Evolutionary conservation across 805 yeast genomes (phyloP).

Genomic region (Pichia exigua): DNA sequence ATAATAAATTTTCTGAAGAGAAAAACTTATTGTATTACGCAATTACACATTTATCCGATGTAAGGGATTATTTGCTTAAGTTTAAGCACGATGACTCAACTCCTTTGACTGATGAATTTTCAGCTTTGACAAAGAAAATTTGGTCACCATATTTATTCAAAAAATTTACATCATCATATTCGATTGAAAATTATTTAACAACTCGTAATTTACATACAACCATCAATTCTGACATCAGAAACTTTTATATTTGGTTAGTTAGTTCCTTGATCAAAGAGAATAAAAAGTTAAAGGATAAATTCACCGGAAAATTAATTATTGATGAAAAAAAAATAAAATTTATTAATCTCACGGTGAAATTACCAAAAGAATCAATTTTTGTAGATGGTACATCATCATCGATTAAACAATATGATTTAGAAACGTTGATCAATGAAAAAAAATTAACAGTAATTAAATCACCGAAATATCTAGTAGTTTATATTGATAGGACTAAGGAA

Average conservation of each 20-base stretch:
- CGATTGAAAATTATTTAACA: slow-evolving; percentile 44
- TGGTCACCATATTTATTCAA: slow-evolving; percentile 59
- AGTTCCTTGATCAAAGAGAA: slow-evolving; percentile 34
- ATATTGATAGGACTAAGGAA: slow-evolving; percentile 43
- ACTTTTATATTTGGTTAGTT: slow-evolving; percentile 53
- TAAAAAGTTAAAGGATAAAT: slow-evolving; percentile 25
- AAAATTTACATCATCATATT: slow-evolving; percentile 61
- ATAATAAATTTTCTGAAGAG: not conserved
- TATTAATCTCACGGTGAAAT: slow-evolving; percentile 48
- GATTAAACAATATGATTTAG: slow-evolving; percentile 45
- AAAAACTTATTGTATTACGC: slow-evolving; percentile 47
- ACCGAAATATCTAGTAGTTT: slow-evolving; percentile 51
- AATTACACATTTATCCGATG: slow-evolving; percentile 42
- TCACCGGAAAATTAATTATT: slow-evolving; percentile 45
- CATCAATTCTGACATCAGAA: slow-evolving; percentile 34
- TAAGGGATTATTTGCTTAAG: slow-evolving; percentile 41
- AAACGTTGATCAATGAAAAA: slow-evolving; percentile 35
- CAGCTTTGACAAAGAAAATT: slow-evolving; percentile 43
- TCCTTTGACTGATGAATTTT: slow-evolving; percentile 33
- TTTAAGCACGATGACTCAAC: slow-evolving; percentile 16
- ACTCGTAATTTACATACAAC: slow-evolving; percentile 32
- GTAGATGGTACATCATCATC: slow-evolving; percentile 37
- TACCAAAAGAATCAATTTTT: slow-evolving; percentile 53
- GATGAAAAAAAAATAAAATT: slow-evolving; percentile 31
- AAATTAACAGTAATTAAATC: slow-evolving; percentile 32